Percentiles rank a stretch among this genome's conserved stretches.
Evolutionary conservation across 495 filamentous ascomycete genomes (phyloP).

Genomic region (Neurospora sp.): DNA sequence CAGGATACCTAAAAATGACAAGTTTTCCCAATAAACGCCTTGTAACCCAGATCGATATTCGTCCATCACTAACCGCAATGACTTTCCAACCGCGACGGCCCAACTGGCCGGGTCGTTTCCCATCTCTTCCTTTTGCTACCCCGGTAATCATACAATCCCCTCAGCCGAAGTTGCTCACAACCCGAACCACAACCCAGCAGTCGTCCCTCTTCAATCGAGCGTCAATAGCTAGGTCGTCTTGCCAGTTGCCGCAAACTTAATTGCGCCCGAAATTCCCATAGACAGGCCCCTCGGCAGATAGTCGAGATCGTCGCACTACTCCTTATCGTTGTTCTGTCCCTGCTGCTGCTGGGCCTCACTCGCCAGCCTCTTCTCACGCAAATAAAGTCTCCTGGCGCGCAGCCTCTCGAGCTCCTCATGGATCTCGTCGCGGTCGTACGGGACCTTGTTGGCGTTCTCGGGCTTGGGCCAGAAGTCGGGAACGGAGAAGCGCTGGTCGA

Average conservation of each 20-base stretch:
- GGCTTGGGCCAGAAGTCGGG: constrained; percentile 89
- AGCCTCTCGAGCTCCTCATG: constrained; percentile 64
- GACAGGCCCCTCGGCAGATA: no score
- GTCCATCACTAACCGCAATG: neutral
- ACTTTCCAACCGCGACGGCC: neutral
- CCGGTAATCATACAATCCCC: neutral
- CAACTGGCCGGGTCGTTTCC: no score
- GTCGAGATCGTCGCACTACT: neutral
- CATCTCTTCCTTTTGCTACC: neutral
- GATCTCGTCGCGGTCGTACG: constrained; percentile 82
- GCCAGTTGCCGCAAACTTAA: neutral
- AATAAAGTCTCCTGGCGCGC: constrained; percentile 47
- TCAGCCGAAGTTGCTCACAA: no score
- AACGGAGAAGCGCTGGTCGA: constrained; percentile 80
- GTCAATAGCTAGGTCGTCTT: no score
- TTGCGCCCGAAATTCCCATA: no score
- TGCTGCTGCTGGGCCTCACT: constrained; percentile 37
- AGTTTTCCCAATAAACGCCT: neutral
- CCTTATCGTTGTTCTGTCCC: constrained; percentile 24
- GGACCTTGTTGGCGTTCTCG: constrained; percentile 79
- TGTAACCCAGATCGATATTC: neutral
- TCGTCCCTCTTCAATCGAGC: no score
- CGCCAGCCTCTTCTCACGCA: constrained; percentile 49
- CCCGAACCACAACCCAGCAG: no score
- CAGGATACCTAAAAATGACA: neutral